These are phyloP conservation scores for Lithocarpus polystachyus DNA, from an alignment of 306 rosid species.

Conservation along the genomic window DNA sequence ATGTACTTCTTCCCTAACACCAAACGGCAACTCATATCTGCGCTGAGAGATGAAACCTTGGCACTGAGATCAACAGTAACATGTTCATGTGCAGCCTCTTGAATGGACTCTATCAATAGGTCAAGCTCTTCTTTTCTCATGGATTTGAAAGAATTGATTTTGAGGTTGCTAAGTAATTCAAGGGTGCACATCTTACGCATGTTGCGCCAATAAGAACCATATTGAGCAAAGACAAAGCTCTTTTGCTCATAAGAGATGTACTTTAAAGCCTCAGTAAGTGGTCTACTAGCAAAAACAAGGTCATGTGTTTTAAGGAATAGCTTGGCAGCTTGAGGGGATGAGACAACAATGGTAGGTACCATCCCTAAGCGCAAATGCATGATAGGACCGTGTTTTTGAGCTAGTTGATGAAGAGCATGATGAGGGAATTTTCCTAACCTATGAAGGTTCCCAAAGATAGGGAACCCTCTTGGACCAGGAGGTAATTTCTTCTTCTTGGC, in stretches of 20 bases:
- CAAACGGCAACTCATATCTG: conserved; percentile 50
- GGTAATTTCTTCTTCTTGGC: conserved; percentile 42
- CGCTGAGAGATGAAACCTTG: conserved; percentile 25
- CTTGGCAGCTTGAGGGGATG: conserved; percentile 72
- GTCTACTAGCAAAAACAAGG: conserved; percentile 58
- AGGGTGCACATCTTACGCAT: conserved; percentile 63
- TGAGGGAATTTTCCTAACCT: conserved; percentile 53
- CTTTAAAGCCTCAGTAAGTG: conserved; percentile 37
- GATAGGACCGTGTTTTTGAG: conserved; percentile 57
- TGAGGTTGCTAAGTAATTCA: conserved; percentile 49
- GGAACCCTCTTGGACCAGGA: conserved; percentile 73
- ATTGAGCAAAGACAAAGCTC: conserved; percentile 31
- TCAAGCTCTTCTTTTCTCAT: conserved; percentile 59
- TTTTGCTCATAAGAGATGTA: conserved; percentile 43
- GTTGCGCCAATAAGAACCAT: conserved; percentile 74
- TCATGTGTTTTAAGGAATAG: conserved; percentile 64
- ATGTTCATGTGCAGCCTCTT: conserved; percentile 28
- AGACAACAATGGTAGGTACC: conserved; percentile 48
- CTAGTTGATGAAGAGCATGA: conserved; percentile 39
- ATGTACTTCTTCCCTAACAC: conserved; percentile 52
- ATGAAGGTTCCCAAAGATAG: conserved; percentile 56
- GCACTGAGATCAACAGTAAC: conserved; percentile 47
- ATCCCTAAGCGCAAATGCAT: conserved; percentile 58
- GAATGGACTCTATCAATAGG: conserved; percentile 26
- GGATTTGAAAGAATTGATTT: conserved; percentile 41